Percentiles rank a stretch among this genome's conserved stretches.
Conservation (phyloP, 371 early-diverging fungal genomes). For the Cokeromyces recurvatus region DNA sequence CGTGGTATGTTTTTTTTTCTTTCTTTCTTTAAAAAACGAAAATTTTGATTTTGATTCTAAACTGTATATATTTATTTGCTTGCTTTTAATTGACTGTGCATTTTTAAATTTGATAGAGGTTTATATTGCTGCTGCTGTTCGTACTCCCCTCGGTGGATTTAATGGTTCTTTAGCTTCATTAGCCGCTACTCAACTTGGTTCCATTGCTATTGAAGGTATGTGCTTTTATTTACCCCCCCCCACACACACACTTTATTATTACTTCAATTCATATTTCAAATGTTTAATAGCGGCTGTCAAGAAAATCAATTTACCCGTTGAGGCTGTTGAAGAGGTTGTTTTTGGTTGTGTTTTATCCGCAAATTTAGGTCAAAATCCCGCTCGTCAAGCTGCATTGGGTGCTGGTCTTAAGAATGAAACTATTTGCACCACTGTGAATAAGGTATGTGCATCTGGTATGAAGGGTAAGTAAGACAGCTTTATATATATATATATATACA, state of each 20-base stretch:
- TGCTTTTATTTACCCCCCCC: too few relatives aligned
- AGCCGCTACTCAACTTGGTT: conserved; percentile 85
- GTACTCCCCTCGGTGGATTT: conserved; percentile 94
- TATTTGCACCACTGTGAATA: conserved; percentile 91
- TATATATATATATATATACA: background rate
- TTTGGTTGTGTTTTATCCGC: conserved; percentile 87
- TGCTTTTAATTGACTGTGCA: too few relatives aligned
- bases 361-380: conserved; percentile 92
- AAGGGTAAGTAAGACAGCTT: conserved; percentile 56
- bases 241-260: too few relatives aligned
- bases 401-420: conserved; percentile 77
- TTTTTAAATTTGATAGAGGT: too few relatives aligned
- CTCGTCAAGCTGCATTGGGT: conserved; percentile 90
- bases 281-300: conserved; percentile 59
- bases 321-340: conserved; percentile 78
- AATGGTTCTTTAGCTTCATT: conserved; percentile 87
- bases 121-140: conserved; percentile 82
- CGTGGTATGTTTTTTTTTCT: too few relatives aligned
- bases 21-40: too few relatives aligned
- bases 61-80: too few relatives aligned
- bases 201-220: conserved; percentile 87
- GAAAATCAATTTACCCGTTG: conserved; percentile 62
- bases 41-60: too few relatives aligned
- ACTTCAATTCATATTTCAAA: too few relatives aligned
- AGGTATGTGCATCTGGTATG: conserved; percentile 97